Base-by-base conservation (phyloP, 2,329 filamentous ascomycete species). In the Gaeumannomyces sp. region DNA sequence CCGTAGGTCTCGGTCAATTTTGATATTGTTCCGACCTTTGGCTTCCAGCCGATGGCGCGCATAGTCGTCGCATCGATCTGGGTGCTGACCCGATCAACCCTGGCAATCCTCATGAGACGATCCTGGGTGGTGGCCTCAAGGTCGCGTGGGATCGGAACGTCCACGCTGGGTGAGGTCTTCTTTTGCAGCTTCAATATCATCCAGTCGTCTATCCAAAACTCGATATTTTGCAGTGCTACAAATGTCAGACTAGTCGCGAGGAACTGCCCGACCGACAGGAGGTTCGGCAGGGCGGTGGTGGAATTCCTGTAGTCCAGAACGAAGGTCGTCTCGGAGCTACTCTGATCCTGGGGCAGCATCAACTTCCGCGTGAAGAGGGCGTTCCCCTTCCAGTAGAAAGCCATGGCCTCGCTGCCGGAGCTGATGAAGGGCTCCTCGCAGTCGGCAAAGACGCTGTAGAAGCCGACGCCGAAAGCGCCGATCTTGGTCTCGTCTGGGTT, bases 331-430 rank as follows among this genome's bases (percentile, higher is more conserved):
- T 94, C 86, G 38, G 81, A 80, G 64, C 83, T 89, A 22, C 82
- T 78, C 72, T 92, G 83, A 29, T 85, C 85, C 19, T 66, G 81
- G 1, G 90, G 87, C 10, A 97, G 78, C 69, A 88, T 87, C 28
- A 95, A 83, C 70, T 92, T 91, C 71, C 93, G 90, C 29, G 96
- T 99, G 75, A 97, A 98, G 1, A 99, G 83, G 6, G 92, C 92
- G 75, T 98, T 98, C n/a, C 91, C 93, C 76, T 97, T 98, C 96
- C 95, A 99, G 79, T 97, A 99, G 73, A 99, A 99, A 0, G 94
- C 94, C 92, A 99, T 97, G 53, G 93, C 93, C 76, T 96, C 89
- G 67, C 84, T 86, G 0, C 95, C 95, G 0, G 94, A 98, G 69
- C 92, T 95, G 69, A 99, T 91, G 73, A 99, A 98, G 0, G 95